Base-by-base conservation (phyloP, 2,329 filamentous ascomycete genomes). In the Calonectria pauciramosa region DNA sequence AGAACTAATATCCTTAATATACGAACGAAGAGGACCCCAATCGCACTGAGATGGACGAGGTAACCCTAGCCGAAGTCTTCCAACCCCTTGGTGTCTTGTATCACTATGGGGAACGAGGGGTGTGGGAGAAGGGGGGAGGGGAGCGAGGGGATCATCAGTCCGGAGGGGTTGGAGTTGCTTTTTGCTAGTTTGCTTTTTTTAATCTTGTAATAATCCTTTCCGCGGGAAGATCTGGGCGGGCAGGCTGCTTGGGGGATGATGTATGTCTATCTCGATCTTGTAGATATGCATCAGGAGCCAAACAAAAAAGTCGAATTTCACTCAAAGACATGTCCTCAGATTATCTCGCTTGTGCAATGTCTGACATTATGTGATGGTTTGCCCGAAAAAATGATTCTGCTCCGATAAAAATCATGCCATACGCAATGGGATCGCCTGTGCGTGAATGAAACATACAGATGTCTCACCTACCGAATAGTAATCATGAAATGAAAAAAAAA, bases 241-340 rank as follows among this genome's bases (percentile, higher is more conserved):
- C 77, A 76, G 38, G 34, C 75, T 74, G 72, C 71, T 78, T 56
- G 72, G 76, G 71, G 70, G 71, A 76, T 47, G 44, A 47, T 47
- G 56, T 36, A 78, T 77, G 74, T 74, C 65, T 71, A 70, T 77
- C 68, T 77, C 79, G 74, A 78, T 79, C 73, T 76, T 75, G 72
- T 75, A 79, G 70, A 81, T 80, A 74, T 65, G 51, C 77, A 78
- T 73, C 56, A 72, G 74, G 75, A 78, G 74, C 72, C 69, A 71
- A 79, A 68, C 72, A 64, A 67, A 79, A 73, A 70, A 72, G 63
- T 68, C 34, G 56, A 79, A 69, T 77, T 75, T 73, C 69, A 74
- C 75, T 73, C 73, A 70, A 51, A 41, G 26, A 69, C 34, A 69
- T 47, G 41, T 75, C 63, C 73, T 70, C 68, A 60, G 54, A 49